These are phyloP conservation scores for Cyclospora cayetanensis DNA, from an alignment of 169 alveolate genomes.

Conservation along the genomic window DNA sequence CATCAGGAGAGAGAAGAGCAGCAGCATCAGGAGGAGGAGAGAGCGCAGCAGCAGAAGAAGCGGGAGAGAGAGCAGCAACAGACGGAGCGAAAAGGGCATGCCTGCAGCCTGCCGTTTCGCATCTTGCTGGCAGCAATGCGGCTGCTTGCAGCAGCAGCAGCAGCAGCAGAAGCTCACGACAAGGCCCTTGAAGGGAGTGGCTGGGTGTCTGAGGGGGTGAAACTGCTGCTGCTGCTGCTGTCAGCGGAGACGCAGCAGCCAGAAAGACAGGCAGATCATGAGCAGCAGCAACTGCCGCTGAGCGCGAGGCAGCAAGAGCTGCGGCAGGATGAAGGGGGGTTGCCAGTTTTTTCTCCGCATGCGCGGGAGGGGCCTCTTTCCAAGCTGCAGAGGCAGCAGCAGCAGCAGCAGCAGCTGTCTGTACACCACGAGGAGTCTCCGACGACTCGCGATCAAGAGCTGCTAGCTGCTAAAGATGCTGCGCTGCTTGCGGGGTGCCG, in stretches of 20 bases:
- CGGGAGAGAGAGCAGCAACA: neutral
- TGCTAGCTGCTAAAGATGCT: neutral
- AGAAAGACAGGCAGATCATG: neutral
- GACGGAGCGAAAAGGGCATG: neutral
- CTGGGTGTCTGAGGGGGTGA: neutral
- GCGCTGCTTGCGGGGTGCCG: neutral
- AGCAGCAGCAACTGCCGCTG: neutral
- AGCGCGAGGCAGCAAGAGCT: neutral
- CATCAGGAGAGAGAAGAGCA: neutral
- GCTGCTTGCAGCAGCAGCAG: conserved; percentile 17
- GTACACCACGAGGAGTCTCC: too few relatives aligned
- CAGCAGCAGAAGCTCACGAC: neutral
- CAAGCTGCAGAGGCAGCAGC: conserved; percentile 3
- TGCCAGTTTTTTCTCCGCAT: too few relatives aligned
- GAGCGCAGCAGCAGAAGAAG: neutral
- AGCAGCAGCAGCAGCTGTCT: conserved; percentile 8
- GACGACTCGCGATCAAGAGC: too few relatives aligned
- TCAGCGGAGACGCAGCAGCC: neutral
- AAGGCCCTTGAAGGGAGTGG: neutral
- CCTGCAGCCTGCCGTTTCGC: neutral
- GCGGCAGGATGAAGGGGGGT: too few relatives aligned
- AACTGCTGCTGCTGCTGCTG: conserved; percentile 58
- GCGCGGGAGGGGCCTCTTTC: too few relatives aligned
- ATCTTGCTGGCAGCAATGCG: neutral
- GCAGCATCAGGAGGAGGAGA: too few relatives aligned